Evolutionary conservation across 805 yeast genomes (phyloP), one percentile per base, ranked within the genome.

Genomic region (Kockiozyma suomiensis): DNA sequence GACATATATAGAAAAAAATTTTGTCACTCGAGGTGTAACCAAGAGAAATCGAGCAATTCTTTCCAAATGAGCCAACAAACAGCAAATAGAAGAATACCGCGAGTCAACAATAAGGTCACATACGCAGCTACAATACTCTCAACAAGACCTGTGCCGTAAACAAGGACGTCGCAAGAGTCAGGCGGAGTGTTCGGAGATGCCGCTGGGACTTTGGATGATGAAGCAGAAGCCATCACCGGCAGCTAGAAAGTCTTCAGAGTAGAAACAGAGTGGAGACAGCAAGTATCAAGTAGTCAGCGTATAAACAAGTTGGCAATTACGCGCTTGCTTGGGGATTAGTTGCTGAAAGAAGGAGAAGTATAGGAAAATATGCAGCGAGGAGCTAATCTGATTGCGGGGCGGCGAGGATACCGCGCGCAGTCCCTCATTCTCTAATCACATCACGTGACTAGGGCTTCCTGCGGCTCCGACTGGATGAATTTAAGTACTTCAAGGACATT

Each of bases 81-180:
- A n/a, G n/a, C n/a, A n/a, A n/a, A n/a, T n/a, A n/a, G n/a, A n/a
- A n/a, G n/a, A n/a, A n/a, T 21, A 12, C 32, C 6, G 35, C 28
- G 10, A 17, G 2, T 10, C n/a, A 25, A 13, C 7, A 21, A n/a
- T 25, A 19, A n/a, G 41, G 37, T 5, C 12, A 66, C 69, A 7
- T 46, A 66, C 12, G 97, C 96, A 0, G 98, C 97, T 50, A 91
- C 75, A 12, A 94, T 85, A 66, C 90, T 84, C 73, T 94, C 97
- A 1, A 85, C 86, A 43, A 94, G 78, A 2, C 98, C 98, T 0
- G 99, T 93, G 38, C 99, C 99, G 65, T 88, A 84, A 57, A 94
- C 88, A 32, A 94, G 79, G 13, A 94, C 96, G 71, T 94, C 99
- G 67, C 90, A 89, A 62, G 85, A 76, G 30, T 86, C 89, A 5